phyloP scores from a whole-genome alignment of 1,139 yeast species.

The Dujonia santamariae region DNA sequence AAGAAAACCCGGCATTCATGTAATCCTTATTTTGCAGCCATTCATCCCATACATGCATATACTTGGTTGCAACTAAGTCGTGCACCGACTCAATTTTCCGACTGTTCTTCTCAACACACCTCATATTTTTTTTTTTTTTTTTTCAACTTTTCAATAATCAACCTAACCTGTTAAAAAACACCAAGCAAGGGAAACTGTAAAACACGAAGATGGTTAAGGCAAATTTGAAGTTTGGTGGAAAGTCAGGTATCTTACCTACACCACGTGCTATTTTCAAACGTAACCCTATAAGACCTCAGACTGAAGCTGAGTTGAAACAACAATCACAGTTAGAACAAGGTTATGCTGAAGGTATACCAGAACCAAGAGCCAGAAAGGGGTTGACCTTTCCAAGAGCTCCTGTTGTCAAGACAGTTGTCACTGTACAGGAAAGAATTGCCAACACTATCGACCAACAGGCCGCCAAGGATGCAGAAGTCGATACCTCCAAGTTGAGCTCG shows the following conservation, averaged over 20 bases:
- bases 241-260: slow-evolving; percentile 80
- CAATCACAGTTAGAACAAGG: slow-evolving; percentile 56
- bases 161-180: background rate
- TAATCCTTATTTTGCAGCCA: background rate
- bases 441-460: slow-evolving; percentile 42
- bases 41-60: too few species aligned
- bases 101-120: background rate
- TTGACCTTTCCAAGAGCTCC: slow-evolving; percentile 36
- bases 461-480: slow-evolving; percentile 21
- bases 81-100: background rate
- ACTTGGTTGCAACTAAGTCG: too few species aligned
- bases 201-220: slow-evolving; percentile 45
- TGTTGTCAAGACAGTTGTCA: slow-evolving; percentile 49
- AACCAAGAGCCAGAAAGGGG: slow-evolving; percentile 67
- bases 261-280: slow-evolving; percentile 69
- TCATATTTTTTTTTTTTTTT: background rate
- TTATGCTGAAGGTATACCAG: slow-evolving; percentile 70
- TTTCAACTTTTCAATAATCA: background rate
- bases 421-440: slow-evolving; percentile 57
- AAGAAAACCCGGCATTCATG: background rate
- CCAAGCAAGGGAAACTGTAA: background rate
- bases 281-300: slow-evolving; percentile 55
- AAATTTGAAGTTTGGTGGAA: slow-evolving; percentile 53
- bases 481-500: slow-evolving; percentile 34
- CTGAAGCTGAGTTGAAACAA: slow-evolving; percentile 28